Conservation (phyloP, 2,329 filamentous ascomycete species). For the Hymenoscyphus occultus region DNA sequence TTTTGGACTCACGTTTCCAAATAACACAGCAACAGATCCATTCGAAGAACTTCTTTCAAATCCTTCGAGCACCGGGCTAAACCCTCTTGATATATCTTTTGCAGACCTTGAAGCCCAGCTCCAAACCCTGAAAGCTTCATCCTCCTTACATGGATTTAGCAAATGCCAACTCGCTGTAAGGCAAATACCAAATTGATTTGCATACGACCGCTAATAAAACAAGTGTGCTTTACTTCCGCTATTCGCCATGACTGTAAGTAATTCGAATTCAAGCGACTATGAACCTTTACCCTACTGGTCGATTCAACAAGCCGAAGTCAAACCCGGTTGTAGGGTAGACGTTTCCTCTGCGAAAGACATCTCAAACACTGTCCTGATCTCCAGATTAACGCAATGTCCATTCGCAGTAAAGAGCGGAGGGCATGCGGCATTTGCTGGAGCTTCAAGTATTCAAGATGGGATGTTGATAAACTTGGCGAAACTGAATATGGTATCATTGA, state of each 20-base stretch:
- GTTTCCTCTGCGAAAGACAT: slow-evolving; percentile 20
- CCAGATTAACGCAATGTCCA: slow-evolving; percentile 18
- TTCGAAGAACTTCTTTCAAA: slow-evolving; percentile 7
- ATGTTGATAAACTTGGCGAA: slow-evolving; percentile 47
- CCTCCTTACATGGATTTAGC: neutral
- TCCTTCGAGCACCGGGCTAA: neutral
- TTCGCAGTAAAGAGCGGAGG: slow-evolving; percentile 30
- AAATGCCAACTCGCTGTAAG: slow-evolving; percentile 10
- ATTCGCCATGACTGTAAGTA: neutral
- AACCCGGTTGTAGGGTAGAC: slow-evolving; percentile 22
- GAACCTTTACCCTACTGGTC: slow-evolving; percentile 11
- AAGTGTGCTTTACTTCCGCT: slow-evolving; percentile 8
- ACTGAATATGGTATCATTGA: slow-evolving; percentile 28
- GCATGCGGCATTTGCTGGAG: slow-evolving; percentile 39
- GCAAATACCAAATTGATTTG: neutral
- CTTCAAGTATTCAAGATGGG: slow-evolving; percentile 49
- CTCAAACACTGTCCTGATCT: slow-evolving; percentile 20
- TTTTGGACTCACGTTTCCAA: slow-evolving; percentile 7
- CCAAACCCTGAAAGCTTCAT: neutral
- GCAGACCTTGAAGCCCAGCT: neutral
- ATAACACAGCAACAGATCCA: neutral
- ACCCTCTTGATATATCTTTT: neutral
- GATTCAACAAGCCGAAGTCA: slow-evolving; percentile 21
- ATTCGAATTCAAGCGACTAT: neutral
- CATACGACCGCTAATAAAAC: neutral